Base-by-base conservation (phyloP, 352 stramenopile species). In the Globisporangium acanthophoron region DNA sequence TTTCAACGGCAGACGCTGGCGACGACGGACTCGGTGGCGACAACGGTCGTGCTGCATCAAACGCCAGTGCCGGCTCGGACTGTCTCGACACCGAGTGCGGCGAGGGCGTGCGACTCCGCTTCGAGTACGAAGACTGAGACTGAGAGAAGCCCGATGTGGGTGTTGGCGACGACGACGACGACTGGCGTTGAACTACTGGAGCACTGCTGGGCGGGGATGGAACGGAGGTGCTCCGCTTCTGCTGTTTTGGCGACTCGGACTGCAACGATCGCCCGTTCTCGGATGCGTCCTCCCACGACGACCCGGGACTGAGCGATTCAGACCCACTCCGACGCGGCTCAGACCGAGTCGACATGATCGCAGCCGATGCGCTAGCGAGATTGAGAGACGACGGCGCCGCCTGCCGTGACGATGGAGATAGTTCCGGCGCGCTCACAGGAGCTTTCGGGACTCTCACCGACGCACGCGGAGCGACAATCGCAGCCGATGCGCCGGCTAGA, bases 331-430 rank as follows among this genome's bases (percentile, higher is more conserved):
- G 51, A 13, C 13, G 49, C 31, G 31, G 20, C 18, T 54, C 49
- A 5, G 49, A 54, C 7, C 16, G 49, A n/a, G 29, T 54, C 49
- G 56, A 61, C 57, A 62, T 62, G 33, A 62, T 62, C 20, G 45
- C 57, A 57, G 57, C 57, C 3, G 46, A 56, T 13, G 51, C 51
- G 13, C 37, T 27, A 15, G 40, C 48, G 16, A 62, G 57, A 29
- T 62, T 62, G 20, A 62, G 50, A 7, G 57, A 43, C 11, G 57
- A 62, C 27, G 40, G 35, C 16, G 20, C n/a, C 7, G 45, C 21
- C 33, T 16, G 21, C 37, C 29, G 50, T 5, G 20, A 1, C 9
- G 20, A 12, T 5, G 16, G 31, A 15, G 37, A 33, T 16, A 13
- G n/a, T 15, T 43, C 35, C 5, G 27, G 21, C 13, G 37, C 51